Base-by-base conservation (phyloP, 352 stramenopile genomes). In the Globisporangium megalacanthum region DNA sequence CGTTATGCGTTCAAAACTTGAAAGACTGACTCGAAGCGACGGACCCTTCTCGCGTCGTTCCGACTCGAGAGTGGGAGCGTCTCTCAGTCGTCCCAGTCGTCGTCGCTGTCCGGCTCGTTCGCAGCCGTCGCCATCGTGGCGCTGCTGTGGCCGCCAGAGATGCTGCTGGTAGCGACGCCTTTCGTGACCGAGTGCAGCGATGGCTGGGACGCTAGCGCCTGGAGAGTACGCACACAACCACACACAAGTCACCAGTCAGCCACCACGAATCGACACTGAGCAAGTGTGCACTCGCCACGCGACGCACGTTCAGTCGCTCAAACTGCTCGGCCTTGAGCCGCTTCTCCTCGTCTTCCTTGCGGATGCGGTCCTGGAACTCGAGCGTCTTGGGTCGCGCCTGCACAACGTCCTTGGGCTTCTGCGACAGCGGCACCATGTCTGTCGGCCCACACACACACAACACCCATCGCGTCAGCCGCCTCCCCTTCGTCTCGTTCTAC, bases 51-150 rank as follows among this genome's bases (percentile, higher is more conserved):
- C 52, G 49, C 55, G 29, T 56, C 54, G 46, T 39, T 39, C 35
- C 35, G 35, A 39, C 35, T 39, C 35, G 35, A 13, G 35, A 39
- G 35, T 13, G 6, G 7, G 35, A 39, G 35, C 35, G 6, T 39
- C 35, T 39, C 35, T 84, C 61, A 94, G 58, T 94, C 81, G 54
- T 93, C 83, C 83, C 83, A 94, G 53, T 91, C 83, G 37, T 92
- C 79, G 47, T 92, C 83, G 54, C 80, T 89, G 52, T 92, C 74
- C n/a, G 52, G 44, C n/a, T 69, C 68, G 13, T 75, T 59, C 17
- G 39, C 44, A 31, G 44, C 42, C 52, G 66, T 54, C 54, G 58
- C 31, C 13, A 52, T 52, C 10, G 45, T 35, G 11, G 11, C 25
- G 37, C 37, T 56, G 7, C 10, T 8, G 35, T 39, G 35, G 29